A percentile compares a stretch with the other conserved stretches of the same genome.
These are phyloP conservation scores for Calycina marina DNA, from an alignment of 2,329 filamentous ascomycete genomes.

Conservation along the genomic window DNA sequence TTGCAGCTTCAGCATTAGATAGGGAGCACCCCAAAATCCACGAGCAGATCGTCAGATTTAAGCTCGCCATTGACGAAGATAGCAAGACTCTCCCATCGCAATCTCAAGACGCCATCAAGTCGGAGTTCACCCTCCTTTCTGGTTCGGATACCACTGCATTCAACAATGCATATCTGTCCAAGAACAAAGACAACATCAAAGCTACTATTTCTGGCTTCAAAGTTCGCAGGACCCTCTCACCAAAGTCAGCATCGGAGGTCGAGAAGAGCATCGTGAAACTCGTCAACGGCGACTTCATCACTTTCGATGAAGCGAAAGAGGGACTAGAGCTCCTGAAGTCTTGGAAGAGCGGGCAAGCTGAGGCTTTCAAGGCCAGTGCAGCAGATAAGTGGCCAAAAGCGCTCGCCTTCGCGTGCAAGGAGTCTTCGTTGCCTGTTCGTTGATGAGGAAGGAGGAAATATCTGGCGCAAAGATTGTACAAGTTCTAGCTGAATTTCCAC, in stretches of 20 bases:
- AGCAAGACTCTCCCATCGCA: conserved; percentile 47
- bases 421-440: conserved; percentile 1
- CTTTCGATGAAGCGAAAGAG: conserved; percentile 40
- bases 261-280: conserved; percentile 50
- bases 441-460: no score
- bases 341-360: conserved; percentile 35
- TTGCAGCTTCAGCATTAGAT: conserved; percentile 56
- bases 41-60: conserved; percentile 59
- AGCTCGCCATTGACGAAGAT: conserved; percentile 41
- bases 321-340: conserved; percentile 34
- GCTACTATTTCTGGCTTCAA: conserved; percentile 51
- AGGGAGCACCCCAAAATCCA: conserved; percentile 57
- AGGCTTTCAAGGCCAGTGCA: conserved; percentile 33
- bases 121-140: conserved; percentile 48
- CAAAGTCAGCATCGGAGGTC: conserved; percentile 36
- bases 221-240: conserved; percentile 41
- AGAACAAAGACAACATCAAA: conserved; percentile 44
- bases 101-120: conserved; percentile 53
- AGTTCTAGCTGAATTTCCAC: neutral
- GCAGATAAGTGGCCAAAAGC: conserved; percentile 28
- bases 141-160: conserved; percentile 43
- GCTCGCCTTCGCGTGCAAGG: conserved; percentile 9
- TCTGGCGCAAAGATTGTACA: no score
- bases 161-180: conserved; percentile 51
- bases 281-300: conserved; percentile 34